A percentile compares a stretch with the other conserved stretches of the same genome.
These are phyloP conservation scores for Saitozyma podzolica DNA, from an alignment of 768 basidiomycete species.

Conservation along the genomic window DNA sequence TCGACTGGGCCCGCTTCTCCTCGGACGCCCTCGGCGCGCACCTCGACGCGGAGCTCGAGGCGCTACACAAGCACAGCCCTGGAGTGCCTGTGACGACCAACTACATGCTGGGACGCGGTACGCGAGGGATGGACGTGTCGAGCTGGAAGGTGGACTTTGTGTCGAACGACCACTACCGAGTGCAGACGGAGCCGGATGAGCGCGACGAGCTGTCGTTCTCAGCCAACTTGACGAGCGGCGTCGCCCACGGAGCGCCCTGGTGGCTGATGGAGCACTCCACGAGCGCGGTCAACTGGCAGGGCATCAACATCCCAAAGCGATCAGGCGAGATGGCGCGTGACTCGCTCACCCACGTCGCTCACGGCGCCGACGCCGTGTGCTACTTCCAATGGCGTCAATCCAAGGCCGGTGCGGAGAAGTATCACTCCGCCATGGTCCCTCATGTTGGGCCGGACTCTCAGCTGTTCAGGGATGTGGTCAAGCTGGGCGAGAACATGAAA, in stretches of 20 bases:
- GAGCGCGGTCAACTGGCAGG: slow-evolving; percentile 22
- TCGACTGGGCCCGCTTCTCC: slow-evolving; percentile 19
- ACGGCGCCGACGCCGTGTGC: slow-evolving; percentile 22
- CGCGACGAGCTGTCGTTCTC: slow-evolving; percentile 20
- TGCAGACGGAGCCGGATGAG: background rate
- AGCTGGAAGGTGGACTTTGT: slow-evolving; percentile 20
- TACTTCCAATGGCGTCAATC: slow-evolving; percentile 23
- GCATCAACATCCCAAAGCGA: slow-evolving; percentile 13
- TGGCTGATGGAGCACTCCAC: slow-evolving; percentile 26
- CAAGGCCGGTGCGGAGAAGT: slow-evolving; percentile 22
- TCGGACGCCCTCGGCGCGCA: slow-evolving; percentile 10
- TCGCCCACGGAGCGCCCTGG: slow-evolving; percentile 15
- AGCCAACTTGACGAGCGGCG: slow-evolving; percentile 13
- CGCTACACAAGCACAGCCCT: slow-evolving; percentile 12
- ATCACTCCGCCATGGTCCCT: slow-evolving; percentile 22
- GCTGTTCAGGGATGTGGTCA: slow-evolving; percentile 19
- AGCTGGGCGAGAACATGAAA: slow-evolving; percentile 18
- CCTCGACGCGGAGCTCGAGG: slow-evolving; percentile 9
- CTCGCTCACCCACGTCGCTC: slow-evolving; percentile 17
- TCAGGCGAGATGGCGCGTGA: slow-evolving; percentile 15
- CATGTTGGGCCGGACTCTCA: slow-evolving; percentile 16
- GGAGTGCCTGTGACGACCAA: slow-evolving; percentile 23
- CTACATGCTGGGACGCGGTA: slow-evolving; percentile 17
- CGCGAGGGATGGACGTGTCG: slow-evolving; percentile 7
- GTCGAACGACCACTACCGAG: slow-evolving; percentile 19